These are phyloP conservation scores for Lepidium africanum DNA, from an alignment of 345 rosid species.

Conservation along the genomic window DNA sequence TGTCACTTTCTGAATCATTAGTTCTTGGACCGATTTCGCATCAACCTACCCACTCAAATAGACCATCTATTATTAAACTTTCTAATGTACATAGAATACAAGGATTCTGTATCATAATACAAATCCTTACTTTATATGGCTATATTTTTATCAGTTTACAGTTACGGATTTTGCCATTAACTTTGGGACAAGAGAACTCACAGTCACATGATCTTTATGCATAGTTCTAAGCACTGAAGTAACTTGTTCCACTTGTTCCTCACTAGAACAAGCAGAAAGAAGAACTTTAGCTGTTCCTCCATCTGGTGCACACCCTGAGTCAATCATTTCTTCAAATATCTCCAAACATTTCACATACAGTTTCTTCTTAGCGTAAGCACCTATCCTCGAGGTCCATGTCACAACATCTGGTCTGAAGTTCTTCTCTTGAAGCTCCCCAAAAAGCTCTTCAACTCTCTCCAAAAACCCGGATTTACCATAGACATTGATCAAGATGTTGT, in stretches of 20 bases:
- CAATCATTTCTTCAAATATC: conserved; percentile 86
- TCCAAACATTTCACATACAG: conserved; percentile 59
- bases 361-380: conserved; percentile 80
- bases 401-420: conserved; percentile 61
- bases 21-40: neutral
- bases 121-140: conserved; percentile 17
- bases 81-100: no score
- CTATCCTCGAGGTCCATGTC: conserved; percentile 86
- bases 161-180: conserved; percentile 9
- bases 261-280: conserved; percentile 66
- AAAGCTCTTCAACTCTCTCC: conserved; percentile 58
- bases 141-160: neutral
- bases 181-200: conserved; percentile 34
- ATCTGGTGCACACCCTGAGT: conserved; percentile 72
- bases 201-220: conserved; percentile 43
- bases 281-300: conserved; percentile 88
- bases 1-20: conserved; percentile 9
- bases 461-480: conserved; percentile 76
- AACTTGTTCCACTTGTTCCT: conserved; percentile 74
- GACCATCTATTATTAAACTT: no score
- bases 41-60: conserved; percentile 8
- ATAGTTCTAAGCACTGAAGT: conserved; percentile 67
- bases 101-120: neutral
- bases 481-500: conserved; percentile 74
- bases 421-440: conserved; percentile 35